A percentile compares a stretch with the other conserved stretches of the same genome.
phyloP scores from a whole-genome alignment of 371 early-diverging fungal genomes.

The Mucor lusitanicus region DNA sequence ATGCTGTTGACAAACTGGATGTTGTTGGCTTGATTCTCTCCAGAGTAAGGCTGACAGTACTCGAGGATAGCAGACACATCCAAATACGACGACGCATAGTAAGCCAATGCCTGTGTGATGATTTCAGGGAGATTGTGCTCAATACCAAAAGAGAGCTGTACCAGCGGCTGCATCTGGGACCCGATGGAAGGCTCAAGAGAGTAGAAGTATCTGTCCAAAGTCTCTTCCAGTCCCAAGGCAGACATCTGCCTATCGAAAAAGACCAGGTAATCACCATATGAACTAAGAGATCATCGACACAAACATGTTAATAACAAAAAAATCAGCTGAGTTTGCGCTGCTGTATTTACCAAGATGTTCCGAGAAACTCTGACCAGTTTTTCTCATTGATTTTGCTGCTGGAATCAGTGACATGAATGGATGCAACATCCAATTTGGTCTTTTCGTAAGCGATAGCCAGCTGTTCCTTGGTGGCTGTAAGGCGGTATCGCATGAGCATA shows the following conservation, averaged over 20 bases:
- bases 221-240: conserved; percentile 25
- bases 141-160: conserved; percentile 45
- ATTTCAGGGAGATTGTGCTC: conserved; percentile 32
- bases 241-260: conserved; percentile 36
- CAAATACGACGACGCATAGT: conserved; percentile 29
- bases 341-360: conserved; percentile 27
- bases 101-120: conserved; percentile 41
- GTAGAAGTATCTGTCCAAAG: conserved; percentile 28
- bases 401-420: conserved; percentile 10
- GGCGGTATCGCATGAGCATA: not conserved
- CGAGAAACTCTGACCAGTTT: conserved; percentile 40
- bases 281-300: conserved; percentile 3
- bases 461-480: conserved; percentile 21
- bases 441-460: conserved; percentile 17
- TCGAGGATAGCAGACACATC: conserved; percentile 18
- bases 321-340: conserved; percentile 15
- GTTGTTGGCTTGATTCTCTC: not conserved
- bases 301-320: conserved; percentile 5
- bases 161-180: conserved; percentile 41
- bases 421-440: conserved; percentile 2
- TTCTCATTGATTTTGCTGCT: conserved; percentile 17
- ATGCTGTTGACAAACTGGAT: conserved; percentile 9
- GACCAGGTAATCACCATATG: conserved; percentile 30
- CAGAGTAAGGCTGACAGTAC: not conserved
- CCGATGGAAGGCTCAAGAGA: conserved; percentile 30